phyloP scores from a whole-genome alignment of 1,284 basidiomycete species.

The Rhizopogon parksii region DNA sequence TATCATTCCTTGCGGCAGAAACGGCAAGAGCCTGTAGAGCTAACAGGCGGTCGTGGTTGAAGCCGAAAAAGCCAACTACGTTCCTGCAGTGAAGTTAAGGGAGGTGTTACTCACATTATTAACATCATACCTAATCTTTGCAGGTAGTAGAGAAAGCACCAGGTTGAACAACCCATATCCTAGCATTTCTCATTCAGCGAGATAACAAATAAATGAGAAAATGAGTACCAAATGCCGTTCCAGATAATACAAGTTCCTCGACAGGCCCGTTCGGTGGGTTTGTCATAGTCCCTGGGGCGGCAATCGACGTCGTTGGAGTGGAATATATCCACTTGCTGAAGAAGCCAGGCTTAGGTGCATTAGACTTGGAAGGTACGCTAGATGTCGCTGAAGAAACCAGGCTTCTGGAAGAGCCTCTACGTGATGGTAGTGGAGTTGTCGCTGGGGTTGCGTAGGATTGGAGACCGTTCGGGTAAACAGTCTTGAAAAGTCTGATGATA shows the following conservation, averaged over 20 bases:
- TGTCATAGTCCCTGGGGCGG: slow-evolving; percentile 13
- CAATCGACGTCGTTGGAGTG: slow-evolving; percentile 15
- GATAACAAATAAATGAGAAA: slow-evolving; percentile 1
- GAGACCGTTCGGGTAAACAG: slow-evolving; percentile 63
- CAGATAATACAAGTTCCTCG: slow-evolving; percentile 65
- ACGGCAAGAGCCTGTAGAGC: slow-evolving; percentile 64
- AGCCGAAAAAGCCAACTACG: slow-evolving; percentile 68
- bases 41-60: slow-evolving; percentile 60
- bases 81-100: slow-evolving; percentile 33
- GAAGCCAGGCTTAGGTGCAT: slow-evolving; percentile 27
- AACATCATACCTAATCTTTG: slow-evolving; percentile 51
- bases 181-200: slow-evolving; percentile 15
- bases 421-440: slow-evolving; percentile 38
- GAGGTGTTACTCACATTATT: neutral
- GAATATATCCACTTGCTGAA: slow-evolving; percentile 30
- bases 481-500: slow-evolving; percentile 54
- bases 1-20: slow-evolving; percentile 56
- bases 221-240: slow-evolving; percentile 62
- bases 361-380: slow-evolving; percentile 13
- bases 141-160: slow-evolving; percentile 67
- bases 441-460: slow-evolving; percentile 45
- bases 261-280: slow-evolving; percentile 44
- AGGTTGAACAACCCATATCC: slow-evolving; percentile 71
- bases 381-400: slow-evolving; percentile 21
- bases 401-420: slow-evolving; percentile 27